Evolutionary conservation across 805 yeast species (phyloP).

Genomic region (Barnettozyma siamensis): DNA sequence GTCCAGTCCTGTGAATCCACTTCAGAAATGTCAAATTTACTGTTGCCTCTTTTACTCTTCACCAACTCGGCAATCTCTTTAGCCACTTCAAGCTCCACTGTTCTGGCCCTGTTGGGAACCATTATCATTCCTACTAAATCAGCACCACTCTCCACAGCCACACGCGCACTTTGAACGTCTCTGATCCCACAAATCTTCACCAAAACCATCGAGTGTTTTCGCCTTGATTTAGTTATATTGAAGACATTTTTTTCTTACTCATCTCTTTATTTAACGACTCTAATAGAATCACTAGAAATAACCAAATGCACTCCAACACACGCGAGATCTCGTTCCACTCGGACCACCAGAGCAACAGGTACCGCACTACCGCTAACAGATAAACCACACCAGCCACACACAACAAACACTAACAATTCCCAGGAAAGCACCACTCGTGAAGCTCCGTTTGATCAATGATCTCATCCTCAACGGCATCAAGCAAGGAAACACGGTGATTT

Average conservation of each 20-base stretch:
- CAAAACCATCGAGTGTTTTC: slow-evolving; percentile 26
- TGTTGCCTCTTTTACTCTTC: slow-evolving; percentile 9
- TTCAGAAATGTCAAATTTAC: neutral
- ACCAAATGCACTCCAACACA: too few species aligned
- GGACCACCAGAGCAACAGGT: neutral
- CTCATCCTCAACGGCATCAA: slow-evolving; percentile 8
- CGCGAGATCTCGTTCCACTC: slow-evolving; percentile 2
- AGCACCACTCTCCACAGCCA: slow-evolving; percentile 68
- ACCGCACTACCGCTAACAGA: neutral
- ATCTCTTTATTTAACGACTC: neutral
- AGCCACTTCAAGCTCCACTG: slow-evolving; percentile 48
- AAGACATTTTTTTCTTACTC: neutral
- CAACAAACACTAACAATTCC: neutral
- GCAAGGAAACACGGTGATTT: neutral
- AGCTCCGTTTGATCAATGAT: neutral
- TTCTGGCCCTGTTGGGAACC: slow-evolving; percentile 77
- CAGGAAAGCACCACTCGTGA: slow-evolving; percentile 10
- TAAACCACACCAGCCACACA: too few species aligned
- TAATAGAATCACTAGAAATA: neutral
- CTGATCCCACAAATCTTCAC: slow-evolving; percentile 85
- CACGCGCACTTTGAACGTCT: slow-evolving; percentile 59
- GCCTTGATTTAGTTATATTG: too few species aligned
- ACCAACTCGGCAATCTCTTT: slow-evolving; percentile 36
- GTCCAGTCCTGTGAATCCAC: slow-evolving; percentile 4
- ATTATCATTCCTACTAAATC: slow-evolving; percentile 77